Base-by-base conservation (phyloP, 352 stramenopile species). In the Pilasporangium apinafurcum region DNA sequence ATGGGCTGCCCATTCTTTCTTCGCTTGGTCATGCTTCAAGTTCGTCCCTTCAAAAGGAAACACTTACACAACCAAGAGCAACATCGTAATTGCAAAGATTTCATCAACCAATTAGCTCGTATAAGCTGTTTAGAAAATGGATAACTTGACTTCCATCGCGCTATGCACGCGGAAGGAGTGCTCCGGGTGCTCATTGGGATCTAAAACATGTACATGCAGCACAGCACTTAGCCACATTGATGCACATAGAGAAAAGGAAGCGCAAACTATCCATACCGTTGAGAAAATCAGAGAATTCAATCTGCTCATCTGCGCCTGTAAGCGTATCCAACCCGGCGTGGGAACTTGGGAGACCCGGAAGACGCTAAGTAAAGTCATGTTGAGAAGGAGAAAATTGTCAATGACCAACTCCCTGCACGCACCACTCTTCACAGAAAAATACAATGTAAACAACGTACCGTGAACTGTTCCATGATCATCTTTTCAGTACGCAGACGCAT, bases 401-500 rank as follows among this genome's bases (percentile, higher is more conserved):
- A n/a, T n/a, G n/a, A n/a, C n/a, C n/a, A n/a, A n/a, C n/a, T n/a
- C n/a, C n/a, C n/a, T n/a, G n/a, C n/a, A n/a, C n/a, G n/a, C n/a
- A n/a, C 5, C 10, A 5, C 6, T 30, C 10, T 26, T 10, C 24
- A 29, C 20, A 14, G 8, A 6, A 17, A 9, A n/a, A 16, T 25
- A 28, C 9, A 43, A 34, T 27, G 12, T 20, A 25, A 26, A 17
- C 8, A 14, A 65, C 62, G 30, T 46, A 88, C 79, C 35, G 48
- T 70, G 57, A 88, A 89, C 63, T 93, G 78, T 55, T 93, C 76
- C 46, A 93, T 65, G 42, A 93, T 63, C n/a, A 72, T 51, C 59
- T 93, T 93, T 37, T 93, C 82, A n/a, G 82, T 91, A 51, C 82
- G 82, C 50, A 93, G 56, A 63, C 82, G 82, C 82, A 93, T 93